A percentile compares a stretch with the other conserved stretches of the same genome.
Conservation (phyloP, 2,329 filamentous ascomycete species). For the Epichloe brachyelytri region DNA sequence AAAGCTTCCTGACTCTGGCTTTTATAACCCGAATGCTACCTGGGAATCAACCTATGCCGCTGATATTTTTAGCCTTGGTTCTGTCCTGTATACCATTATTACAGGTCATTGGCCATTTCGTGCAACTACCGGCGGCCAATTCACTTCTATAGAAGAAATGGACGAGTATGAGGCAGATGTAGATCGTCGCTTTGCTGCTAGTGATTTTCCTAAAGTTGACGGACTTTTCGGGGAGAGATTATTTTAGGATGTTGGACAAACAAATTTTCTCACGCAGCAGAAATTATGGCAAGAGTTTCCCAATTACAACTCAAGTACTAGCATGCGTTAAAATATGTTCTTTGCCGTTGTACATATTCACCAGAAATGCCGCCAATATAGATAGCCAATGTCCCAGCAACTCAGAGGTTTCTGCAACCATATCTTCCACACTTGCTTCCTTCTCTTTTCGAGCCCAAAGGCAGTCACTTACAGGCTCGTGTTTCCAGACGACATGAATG, state of each 20-base stretch:
- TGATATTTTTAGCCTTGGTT: background rate
- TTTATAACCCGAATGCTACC: background rate
- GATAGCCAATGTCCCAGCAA: background rate
- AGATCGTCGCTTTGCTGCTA: background rate
- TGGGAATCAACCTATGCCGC: background rate
- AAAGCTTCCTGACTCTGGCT: background rate
- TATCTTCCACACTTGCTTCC: constrained; percentile 2
- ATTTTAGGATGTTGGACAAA: constrained; percentile 6
- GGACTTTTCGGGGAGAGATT: constrained; percentile 3
- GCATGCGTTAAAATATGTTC: background rate
- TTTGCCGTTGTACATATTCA: too few species aligned
- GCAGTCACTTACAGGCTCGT: background rate
- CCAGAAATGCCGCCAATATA: too few species aligned
- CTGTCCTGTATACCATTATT: background rate
- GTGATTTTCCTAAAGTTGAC: background rate
- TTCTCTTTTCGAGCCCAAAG: background rate
- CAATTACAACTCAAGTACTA: background rate
- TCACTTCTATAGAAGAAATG: background rate
- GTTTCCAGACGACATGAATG: too few species aligned
- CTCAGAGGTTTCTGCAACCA: constrained; percentile 1
- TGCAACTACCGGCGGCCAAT: background rate
- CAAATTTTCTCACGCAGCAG: background rate
- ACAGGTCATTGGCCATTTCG: background rate
- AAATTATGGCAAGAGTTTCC: background rate
- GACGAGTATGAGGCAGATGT: background rate